Evolutionary conservation across 768 basidiomycete species (phyloP).

Genomic region (Boletus sp.): DNA sequence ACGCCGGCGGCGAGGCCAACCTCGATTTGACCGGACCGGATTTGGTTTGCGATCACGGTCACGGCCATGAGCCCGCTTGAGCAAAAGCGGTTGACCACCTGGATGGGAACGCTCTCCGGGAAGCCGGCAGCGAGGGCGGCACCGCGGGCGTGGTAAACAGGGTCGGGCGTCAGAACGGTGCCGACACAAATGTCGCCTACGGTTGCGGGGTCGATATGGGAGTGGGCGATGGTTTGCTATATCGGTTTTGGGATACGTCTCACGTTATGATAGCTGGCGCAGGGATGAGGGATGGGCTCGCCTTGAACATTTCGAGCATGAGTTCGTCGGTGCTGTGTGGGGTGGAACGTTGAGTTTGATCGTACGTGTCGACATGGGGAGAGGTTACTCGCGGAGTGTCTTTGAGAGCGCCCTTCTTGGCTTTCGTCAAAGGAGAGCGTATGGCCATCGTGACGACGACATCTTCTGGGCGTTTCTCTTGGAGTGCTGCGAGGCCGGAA

Average conservation of each 20-base stretch:
- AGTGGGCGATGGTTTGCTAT: slow-evolving; percentile 59
- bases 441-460: slow-evolving; percentile 82
- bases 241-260: background rate
- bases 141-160: slow-evolving; percentile 67
- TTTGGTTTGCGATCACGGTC: slow-evolving; percentile 72
- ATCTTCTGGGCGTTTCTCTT: slow-evolving; percentile 65
- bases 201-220: slow-evolving; percentile 58
- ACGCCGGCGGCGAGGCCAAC: slow-evolving; percentile 81
- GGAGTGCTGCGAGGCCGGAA: slow-evolving; percentile 50
- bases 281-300: slow-evolving; percentile 16
- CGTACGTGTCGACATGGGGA: background rate
- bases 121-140: slow-evolving; percentile 80
- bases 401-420: slow-evolving; percentile 73
- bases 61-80: slow-evolving; percentile 86
- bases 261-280: background rate
- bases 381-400: slow-evolving; percentile 54
- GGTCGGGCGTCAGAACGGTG: slow-evolving; percentile 64
- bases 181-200: slow-evolving; percentile 82
- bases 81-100: slow-evolving; percentile 78
- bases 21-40: slow-evolving; percentile 75
- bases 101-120: slow-evolving; percentile 72
- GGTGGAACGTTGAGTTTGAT: slow-evolving; percentile 10
- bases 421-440: slow-evolving; percentile 72
- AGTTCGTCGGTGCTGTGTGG: slow-evolving; percentile 68
- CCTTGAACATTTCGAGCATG: slow-evolving; percentile 80